phyloP scores from a whole-genome alignment of 441 rosid species.

The Adansonia gregorii region DNA sequence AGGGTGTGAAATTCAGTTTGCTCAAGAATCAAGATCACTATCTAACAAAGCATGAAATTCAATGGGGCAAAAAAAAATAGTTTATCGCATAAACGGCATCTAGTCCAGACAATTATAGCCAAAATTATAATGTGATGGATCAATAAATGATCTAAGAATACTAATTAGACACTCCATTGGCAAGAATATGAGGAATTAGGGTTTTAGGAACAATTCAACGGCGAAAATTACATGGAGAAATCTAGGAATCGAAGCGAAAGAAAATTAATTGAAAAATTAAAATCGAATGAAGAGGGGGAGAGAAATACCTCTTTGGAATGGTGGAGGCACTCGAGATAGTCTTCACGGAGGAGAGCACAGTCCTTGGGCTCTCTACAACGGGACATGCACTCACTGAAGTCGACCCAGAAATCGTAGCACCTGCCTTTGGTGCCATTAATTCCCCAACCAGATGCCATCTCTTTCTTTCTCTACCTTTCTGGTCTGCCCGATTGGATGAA shows the following conservation, averaged over 20 bases:
- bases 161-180: background rate
- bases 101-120: background rate
- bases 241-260: background rate
- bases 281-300: background rate
- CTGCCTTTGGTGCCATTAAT: slow-evolving; percentile 94
- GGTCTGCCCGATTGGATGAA: background rate
- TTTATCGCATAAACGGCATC: background rate
- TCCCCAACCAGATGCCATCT: slow-evolving; percentile 99
- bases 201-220: background rate
- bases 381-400: slow-evolving; percentile 98
- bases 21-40: background rate
- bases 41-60: slow-evolving; percentile 9
- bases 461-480: slow-evolving; percentile 14
- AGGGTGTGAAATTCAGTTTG: background rate
- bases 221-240: background rate
- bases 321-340: slow-evolving; percentile 98
- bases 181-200: background rate
- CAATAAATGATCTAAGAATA: background rate
- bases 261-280: background rate
- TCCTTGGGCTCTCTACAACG: slow-evolving; percentile 93
- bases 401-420: slow-evolving; percentile 98
- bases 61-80: background rate
- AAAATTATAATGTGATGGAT: background rate
- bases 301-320: slow-evolving; percentile 89
- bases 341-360: slow-evolving; percentile 90